phyloP scores from a whole-genome alignment of 495 filamentous ascomycete genomes.

The Daldinia vernicosa region DNA sequence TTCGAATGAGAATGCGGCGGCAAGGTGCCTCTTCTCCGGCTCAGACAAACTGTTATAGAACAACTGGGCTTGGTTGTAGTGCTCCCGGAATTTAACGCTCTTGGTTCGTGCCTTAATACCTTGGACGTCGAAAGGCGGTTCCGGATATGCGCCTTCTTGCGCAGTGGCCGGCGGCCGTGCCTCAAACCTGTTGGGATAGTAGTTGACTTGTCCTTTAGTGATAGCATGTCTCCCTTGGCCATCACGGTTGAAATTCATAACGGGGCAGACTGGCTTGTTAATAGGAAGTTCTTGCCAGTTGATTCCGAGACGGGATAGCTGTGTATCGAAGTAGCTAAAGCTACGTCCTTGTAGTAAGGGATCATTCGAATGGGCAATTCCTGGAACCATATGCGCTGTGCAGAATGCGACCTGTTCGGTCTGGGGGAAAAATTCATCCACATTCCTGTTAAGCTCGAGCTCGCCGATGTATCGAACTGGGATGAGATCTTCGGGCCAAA shows the following conservation, averaged over 20 bases:
- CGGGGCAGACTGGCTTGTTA: constrained; percentile 77
- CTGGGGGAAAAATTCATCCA: constrained; percentile 88
- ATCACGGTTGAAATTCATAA: constrained; percentile 83
- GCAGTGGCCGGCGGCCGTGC: constrained; percentile 66
- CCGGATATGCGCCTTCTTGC: constrained; percentile 71
- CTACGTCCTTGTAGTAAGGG: constrained; percentile 84
- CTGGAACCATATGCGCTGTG: constrained; percentile 84
- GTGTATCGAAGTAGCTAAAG: constrained; percentile 90
- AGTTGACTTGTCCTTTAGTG: constrained; percentile 75
- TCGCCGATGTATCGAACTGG: constrained; percentile 84
- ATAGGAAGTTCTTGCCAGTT: constrained; percentile 91
- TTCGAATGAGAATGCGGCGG: constrained; percentile 79
- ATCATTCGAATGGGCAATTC: constrained; percentile 88
- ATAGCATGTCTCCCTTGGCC: constrained; percentile 69
- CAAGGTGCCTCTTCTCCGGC: constrained; percentile 75
- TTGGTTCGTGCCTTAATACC: constrained; percentile 76
- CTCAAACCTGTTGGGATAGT: constrained; percentile 86
- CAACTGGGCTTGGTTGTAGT: constrained; percentile 74
- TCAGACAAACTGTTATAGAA: constrained; percentile 83
- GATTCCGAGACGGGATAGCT: constrained; percentile 79
- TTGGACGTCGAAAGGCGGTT: constrained; percentile 70
- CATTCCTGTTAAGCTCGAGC: constrained; percentile 81
- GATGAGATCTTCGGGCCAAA: constrained; percentile 87
- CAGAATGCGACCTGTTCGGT: constrained; percentile 88
- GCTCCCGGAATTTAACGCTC: constrained; percentile 83